Conservation (phyloP, 2,329 filamentous ascomycete genomes). For the Rasamsonia emersonii region DNA sequence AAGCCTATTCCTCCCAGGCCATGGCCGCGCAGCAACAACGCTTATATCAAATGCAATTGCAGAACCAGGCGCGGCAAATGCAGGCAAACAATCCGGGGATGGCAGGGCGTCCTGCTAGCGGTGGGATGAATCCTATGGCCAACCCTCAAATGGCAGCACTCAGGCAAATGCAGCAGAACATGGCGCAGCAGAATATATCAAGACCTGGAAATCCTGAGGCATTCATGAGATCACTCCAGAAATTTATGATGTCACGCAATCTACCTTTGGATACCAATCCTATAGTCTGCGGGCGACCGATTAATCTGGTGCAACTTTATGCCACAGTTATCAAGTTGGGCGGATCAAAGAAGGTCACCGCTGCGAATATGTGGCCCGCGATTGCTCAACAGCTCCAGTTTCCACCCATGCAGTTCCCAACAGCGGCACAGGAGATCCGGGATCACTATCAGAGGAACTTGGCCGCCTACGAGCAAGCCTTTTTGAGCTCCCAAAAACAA, state of each 20-base stretch:
- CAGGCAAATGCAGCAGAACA: slow-evolving; percentile 41
- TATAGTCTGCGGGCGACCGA: slow-evolving; percentile 59
- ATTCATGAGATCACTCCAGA: slow-evolving; percentile 66
- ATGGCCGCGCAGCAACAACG: slow-evolving; percentile 63
- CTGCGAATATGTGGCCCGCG: slow-evolving; percentile 62
- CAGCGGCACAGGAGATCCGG: slow-evolving; percentile 60
- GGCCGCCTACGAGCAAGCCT: slow-evolving; percentile 59
- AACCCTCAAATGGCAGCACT: slow-evolving; percentile 37
- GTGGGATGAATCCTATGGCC: slow-evolving; percentile 29
- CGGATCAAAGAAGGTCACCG: slow-evolving; percentile 65
- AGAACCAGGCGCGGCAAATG: slow-evolving; percentile 63
- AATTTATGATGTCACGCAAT: slow-evolving; percentile 68
- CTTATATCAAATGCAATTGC: slow-evolving; percentile 74
- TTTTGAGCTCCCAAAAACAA: slow-evolving; percentile 36
- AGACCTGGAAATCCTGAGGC: slow-evolving; percentile 48
- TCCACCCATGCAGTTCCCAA: slow-evolving; percentile 53
- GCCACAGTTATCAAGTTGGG: slow-evolving; percentile 66
- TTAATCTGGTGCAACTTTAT: slow-evolving; percentile 72
- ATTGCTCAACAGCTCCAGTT: slow-evolving; percentile 58
- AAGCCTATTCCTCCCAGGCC: slow-evolving; percentile 45
- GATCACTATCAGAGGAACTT: slow-evolving; percentile 69
- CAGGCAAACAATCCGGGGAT: slow-evolving; percentile 33
- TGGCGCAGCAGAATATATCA: slow-evolving; percentile 32
- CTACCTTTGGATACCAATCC: slow-evolving; percentile 69
- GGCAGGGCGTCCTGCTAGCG: slow-evolving; percentile 24